These are phyloP conservation scores for Lotmaria passim DNA, from an alignment of 208 protist genomes.

Conservation along the genomic window DNA sequence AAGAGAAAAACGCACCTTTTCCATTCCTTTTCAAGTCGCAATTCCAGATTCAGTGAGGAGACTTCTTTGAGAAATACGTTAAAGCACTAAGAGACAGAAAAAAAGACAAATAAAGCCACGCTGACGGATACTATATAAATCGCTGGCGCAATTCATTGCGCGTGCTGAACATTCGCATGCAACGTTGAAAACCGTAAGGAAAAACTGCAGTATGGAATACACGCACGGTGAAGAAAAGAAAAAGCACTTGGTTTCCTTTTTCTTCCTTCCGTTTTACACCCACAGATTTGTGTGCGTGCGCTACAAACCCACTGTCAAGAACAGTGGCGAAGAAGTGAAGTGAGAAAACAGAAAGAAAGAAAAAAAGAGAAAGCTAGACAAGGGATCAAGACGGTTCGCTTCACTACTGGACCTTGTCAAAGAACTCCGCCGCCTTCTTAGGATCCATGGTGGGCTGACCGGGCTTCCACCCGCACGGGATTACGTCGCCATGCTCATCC, in stretches of 20 bases:
- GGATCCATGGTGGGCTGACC: conserved; percentile 93
- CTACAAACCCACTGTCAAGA: too few species aligned
- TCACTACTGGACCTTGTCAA: conserved; percentile 79
- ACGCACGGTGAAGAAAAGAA: not conserved
- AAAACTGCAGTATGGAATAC: not conserved
- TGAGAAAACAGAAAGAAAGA: not conserved
- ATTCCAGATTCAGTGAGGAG: not conserved
- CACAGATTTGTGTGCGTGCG: not conserved
- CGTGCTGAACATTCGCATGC: not conserved
- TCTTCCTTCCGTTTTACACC: not conserved
- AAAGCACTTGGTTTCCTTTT: not conserved
- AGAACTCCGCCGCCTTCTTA: conserved; percentile 92
- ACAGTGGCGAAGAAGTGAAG: too few species aligned
- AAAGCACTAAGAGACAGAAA: not conserved
- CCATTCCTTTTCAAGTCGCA: not conserved
- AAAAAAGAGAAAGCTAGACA: conserved; percentile 10
- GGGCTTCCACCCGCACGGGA: conserved; percentile 95
- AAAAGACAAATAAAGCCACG: conserved; percentile 3
- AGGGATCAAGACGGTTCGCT: conserved; percentile 1
- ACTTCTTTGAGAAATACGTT: not conserved
- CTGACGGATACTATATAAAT: not conserved
- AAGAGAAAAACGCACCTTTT: too few species aligned
- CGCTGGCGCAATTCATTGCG: not conserved
- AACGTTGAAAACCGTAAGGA: not conserved
- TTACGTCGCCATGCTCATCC: conserved; percentile 95